Conservation (phyloP, 768 basidiomycete species). For the Amanita brunnescens region DNA sequence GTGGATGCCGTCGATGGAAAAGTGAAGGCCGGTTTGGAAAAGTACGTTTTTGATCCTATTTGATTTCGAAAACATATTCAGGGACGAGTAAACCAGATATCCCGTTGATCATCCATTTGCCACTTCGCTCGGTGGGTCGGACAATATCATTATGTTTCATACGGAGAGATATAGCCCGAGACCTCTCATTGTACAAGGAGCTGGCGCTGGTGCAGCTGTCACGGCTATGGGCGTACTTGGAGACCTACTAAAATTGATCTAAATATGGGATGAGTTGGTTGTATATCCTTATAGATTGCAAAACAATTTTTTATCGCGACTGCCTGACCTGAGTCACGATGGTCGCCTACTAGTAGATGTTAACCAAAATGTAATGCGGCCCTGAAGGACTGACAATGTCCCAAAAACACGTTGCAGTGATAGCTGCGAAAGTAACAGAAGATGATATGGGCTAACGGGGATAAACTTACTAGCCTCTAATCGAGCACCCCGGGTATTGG, state of each 20-base stretch:
- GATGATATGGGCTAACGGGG: too few species aligned
- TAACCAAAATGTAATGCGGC: too few species aligned
- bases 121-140: slow-evolving; percentile 90
- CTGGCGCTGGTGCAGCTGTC: slow-evolving; percentile 95
- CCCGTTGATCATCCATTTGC: slow-evolving; percentile 87
- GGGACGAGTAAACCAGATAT: slow-evolving; percentile 46
- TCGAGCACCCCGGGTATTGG: too few species aligned
- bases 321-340: too few species aligned
- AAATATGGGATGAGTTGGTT: neutral
- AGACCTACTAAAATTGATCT: slow-evolving; percentile 62
- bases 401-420: too few species aligned
- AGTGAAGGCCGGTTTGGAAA: slow-evolving; percentile 84
- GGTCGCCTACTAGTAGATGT: too few species aligned
- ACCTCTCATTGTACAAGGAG: slow-evolving; percentile 90
- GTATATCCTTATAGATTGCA: too few species aligned
- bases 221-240: slow-evolving; percentile 97
- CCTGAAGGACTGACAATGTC: too few species aligned
- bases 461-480: too few species aligned
- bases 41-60: slow-evolving; percentile 40
- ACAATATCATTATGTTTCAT: slow-evolving; percentile 98
- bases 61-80: neutral
- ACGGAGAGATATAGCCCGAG: slow-evolving; percentile 84
- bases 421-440: too few species aligned
- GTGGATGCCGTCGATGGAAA: slow-evolving; percentile 67
- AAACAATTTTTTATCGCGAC: too few species aligned